Base-by-base conservation (phyloP, 1,284 basidiomycete genomes). In the Naganishia liquefaciens region DNA sequence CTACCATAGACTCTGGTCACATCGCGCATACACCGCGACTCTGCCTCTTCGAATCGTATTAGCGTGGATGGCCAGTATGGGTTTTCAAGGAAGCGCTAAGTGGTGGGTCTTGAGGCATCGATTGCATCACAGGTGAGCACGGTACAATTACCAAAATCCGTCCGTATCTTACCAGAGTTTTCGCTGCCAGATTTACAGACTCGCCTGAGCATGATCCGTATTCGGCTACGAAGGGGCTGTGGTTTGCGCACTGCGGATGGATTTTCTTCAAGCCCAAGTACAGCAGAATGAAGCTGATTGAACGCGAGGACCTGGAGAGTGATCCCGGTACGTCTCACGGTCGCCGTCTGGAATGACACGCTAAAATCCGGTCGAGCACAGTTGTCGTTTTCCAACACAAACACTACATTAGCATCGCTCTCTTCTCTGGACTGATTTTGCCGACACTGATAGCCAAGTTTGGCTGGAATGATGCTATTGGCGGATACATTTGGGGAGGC, bases 211-310 rank as follows among this genome's bases (percentile, higher is more conserved):
- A 89, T 70, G 88, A 91, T 71, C 88, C 88, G 7, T 91, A 91
- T 73, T 82, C 87, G 5, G 89, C 88, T 0, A 88, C 87, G 0
- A 81, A 83, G 46, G 89, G 89, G 0, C 76, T 91, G 0, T 81
- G 88, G 61, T 89, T 85, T 73, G 87, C 88, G 5, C 89, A 91
- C 69, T 84, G 90, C 80, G 90, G 89, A 10, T 91, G 89, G 89
- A 90, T 91, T 71, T 91, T 91, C 74, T 86, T 82, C 78, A 89
- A 89, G 73, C 85, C 87, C 0, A 83, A 75, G 7, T 90, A 91
- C 70, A 81, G 84, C 44, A 81, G 84, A 37, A 81, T 91, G 78
- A 79, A 82, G 37, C 74, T 85, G 2, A 83, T 91, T 27, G 88
- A 91, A 65, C 80, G 82, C 53, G 83, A 84, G 39, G 89, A 91